Conservation (phyloP, 2,329 filamentous ascomycete species). For the Orbilia blumenaviensis region DNA sequence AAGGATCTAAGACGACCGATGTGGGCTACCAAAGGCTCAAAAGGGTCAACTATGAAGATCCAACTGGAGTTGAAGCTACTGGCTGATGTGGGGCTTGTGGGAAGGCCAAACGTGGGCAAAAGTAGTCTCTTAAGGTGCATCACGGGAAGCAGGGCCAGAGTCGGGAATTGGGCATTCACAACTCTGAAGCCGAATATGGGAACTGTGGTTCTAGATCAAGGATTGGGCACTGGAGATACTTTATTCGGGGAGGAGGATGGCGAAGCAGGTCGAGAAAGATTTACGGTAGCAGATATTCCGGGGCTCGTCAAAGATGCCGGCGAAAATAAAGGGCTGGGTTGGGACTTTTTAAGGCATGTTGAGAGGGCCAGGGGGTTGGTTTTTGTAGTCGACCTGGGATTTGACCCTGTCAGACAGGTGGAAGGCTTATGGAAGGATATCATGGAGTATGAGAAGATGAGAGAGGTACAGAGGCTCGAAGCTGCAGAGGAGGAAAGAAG, state of each 20-base stretch:
- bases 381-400: slow-evolving; percentile 89
- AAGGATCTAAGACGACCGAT: slow-evolving; percentile 78
- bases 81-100: slow-evolving; percentile 92
- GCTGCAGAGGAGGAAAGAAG: slow-evolving; percentile 54
- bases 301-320: slow-evolving; percentile 92
- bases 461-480: slow-evolving; percentile 53
- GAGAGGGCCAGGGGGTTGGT: slow-evolving; percentile 92
- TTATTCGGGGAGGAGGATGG: slow-evolving; percentile 63
- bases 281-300: slow-evolving; percentile 95
- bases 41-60: slow-evolving; percentile 78
- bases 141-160: slow-evolving; percentile 84
- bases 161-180: slow-evolving; percentile 96
- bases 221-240: slow-evolving; percentile 59
- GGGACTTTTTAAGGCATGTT: slow-evolving; percentile 91
- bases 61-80: slow-evolving; percentile 93
- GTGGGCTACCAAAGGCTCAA: slow-evolving; percentile 87
- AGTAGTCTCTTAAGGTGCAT: slow-evolving; percentile 88
- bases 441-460: slow-evolving; percentile 74
- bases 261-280: slow-evolving; percentile 71
- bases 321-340: slow-evolving; percentile 86
- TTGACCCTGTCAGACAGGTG: slow-evolving; percentile 80
- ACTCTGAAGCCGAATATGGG: slow-evolving; percentile 95
- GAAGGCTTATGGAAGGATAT: slow-evolving; percentile 90
- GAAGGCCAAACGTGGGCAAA: slow-evolving; percentile 94
- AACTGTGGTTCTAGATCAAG: slow-evolving; percentile 84